Evolutionary conservation across 495 filamentous ascomycete genomes (phyloP).

Genomic region (Bombardia bombarda): DNA sequence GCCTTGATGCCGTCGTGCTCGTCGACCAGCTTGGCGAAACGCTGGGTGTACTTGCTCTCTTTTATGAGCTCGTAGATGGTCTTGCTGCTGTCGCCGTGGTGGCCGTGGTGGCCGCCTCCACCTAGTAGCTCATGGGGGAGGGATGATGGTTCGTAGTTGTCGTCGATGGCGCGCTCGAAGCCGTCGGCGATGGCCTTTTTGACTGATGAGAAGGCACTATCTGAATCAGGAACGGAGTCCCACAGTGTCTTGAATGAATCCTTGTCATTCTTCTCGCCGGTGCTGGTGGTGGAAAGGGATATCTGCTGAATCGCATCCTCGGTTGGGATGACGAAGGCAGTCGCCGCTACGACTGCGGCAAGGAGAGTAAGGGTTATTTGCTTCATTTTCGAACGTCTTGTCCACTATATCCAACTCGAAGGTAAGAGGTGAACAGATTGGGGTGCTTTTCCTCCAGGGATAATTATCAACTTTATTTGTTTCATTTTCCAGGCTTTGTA

Average conservation of each 20-base stretch:
- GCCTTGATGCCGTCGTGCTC: conserved; percentile 61
- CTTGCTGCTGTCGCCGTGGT: conserved; percentile 39
- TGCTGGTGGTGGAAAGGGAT: neutral
- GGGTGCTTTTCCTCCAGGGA: too few relatives aligned
- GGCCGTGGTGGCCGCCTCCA: conserved; percentile 10
- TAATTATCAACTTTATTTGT: too few relatives aligned
- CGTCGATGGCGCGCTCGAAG: neutral
- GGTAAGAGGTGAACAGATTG: too few relatives aligned
- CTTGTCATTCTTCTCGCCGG: neutral
- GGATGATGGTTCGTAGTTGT: too few relatives aligned
- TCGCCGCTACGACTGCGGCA: neutral
- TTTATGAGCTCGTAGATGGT: conserved; percentile 75
- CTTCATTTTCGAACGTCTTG: neutral
- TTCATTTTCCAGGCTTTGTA: too few relatives aligned
- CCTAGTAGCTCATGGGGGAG: neutral
- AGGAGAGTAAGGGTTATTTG: neutral
- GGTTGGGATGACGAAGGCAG: neutral
- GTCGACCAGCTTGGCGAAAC: conserved; percentile 64
- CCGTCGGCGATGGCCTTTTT: neutral
- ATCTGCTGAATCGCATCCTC: neutral
- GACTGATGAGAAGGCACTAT: neutral
- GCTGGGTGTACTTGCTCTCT: conserved; percentile 64
- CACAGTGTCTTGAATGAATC: neutral
- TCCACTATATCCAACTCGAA: too few relatives aligned
- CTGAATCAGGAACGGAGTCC: neutral